Evolutionary conservation across 768 basidiomycete genomes (phyloP), one percentile per base, ranked within the genome.

Genomic region (Fomitopsis serialis): DNA sequence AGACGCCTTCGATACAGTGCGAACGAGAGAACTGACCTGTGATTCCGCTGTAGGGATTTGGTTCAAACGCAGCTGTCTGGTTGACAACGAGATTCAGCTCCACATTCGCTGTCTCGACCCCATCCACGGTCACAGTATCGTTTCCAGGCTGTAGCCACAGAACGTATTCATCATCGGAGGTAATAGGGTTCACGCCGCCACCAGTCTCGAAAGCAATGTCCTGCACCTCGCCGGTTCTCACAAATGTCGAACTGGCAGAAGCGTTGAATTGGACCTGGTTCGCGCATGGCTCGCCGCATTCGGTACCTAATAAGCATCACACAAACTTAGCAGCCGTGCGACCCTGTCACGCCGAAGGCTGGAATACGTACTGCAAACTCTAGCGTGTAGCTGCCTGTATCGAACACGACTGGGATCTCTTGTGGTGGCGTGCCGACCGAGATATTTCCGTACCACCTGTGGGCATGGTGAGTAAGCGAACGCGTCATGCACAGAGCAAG

Each of bases 341-440:
- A 13, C 15, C 13, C 13, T n/a, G n/a, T 11, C n/a, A 17, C 1
- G 3, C 45, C 35, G 32, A 22, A 49, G 15, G 36, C 54, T 11
- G 29, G 11, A 11, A 58, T 27, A 62, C 75, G 51, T 57, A 76
- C 78, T 77, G 75, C 75, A 54, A 79, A 76, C 66, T 78, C 77
- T 12, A 78, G 69, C 11, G 70, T 70, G 8, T 64, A 62, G 54
- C 77, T 79, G 45, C 80, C 80, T 11, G 81, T 82, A 58, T 82
- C 81, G 65, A 82, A 82, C 12, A 82, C 78, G 45, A 82, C 80
- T 53, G 42, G 65, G 51, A 70, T 61, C 1, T 50, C 56, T 58
- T 82, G 80, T 2, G 79, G 78, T 10, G 80, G 80, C 1, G 80
- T 81, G 23, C 80, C 79, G 42, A 81, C 77, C 53, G 75, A 70